phyloP scores from a whole-genome alignment of 2,329 filamentous ascomycete genomes.

The Dactylellina sp. region DNA sequence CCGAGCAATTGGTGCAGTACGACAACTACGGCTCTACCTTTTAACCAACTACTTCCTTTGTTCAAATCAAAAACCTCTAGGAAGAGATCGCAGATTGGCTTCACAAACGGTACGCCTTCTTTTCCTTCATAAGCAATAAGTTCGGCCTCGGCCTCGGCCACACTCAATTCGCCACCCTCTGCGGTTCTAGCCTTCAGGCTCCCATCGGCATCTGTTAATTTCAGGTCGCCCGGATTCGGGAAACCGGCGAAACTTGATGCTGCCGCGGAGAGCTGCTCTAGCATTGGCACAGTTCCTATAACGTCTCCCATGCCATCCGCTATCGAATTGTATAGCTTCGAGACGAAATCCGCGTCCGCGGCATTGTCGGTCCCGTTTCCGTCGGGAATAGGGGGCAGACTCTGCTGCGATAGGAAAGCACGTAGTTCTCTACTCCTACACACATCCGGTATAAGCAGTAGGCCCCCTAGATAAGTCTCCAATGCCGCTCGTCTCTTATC shows the following conservation, averaged over 20 bases:
- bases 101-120: constrained; percentile 93
- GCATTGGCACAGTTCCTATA: constrained; percentile 90
- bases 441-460: constrained; percentile 88
- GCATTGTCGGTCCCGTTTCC: constrained; percentile 66
- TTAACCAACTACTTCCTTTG: constrained; percentile 94
- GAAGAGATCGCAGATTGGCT: constrained; percentile 97
- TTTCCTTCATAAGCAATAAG: constrained; percentile 90
- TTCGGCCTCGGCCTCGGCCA: constrained; percentile 85
- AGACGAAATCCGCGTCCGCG: constrained; percentile 82
- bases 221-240: constrained; percentile 29
- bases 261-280: constrained; percentile 84
- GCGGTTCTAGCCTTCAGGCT: constrained; percentile 74
- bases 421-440: constrained; percentile 92
- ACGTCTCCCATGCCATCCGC: constrained; percentile 99
- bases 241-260: constrained; percentile 48
- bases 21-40: constrained; percentile 93
- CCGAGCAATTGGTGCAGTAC: constrained; percentile 95
- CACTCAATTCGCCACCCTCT: constrained; percentile 55
- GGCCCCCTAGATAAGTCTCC: constrained; percentile 78
- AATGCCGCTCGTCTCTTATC: constrained; percentile 86
- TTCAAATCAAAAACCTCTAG: constrained; percentile 95
- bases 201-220: constrained; percentile 13
- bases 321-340: constrained; percentile 93
- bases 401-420: constrained; percentile 88
- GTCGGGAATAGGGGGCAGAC: constrained; percentile 71